Percentiles rank a stretch among this genome's conserved stretches.
These are phyloP conservation scores for Tetracladium marchalianum DNA, from an alignment of 495 filamentous ascomycete genomes.

Conservation along the genomic window DNA sequence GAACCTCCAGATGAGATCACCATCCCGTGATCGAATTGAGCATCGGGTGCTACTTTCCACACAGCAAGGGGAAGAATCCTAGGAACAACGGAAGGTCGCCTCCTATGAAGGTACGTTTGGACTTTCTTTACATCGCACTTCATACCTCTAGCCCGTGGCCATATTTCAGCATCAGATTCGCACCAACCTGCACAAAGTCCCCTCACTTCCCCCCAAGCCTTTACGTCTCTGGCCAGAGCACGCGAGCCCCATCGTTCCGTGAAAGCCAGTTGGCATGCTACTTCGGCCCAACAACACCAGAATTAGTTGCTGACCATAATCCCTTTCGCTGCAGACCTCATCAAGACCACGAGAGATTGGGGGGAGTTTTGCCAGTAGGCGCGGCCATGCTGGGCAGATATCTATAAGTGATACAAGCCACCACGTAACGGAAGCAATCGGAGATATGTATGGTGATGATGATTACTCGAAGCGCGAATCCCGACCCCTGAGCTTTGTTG, in stretches of 20 bases:
- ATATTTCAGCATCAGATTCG: too few relatives aligned
- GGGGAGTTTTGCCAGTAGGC: conserved; percentile 43
- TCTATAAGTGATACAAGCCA: conserved; percentile 61
- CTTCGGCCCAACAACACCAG: too few relatives aligned
- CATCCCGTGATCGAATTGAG: conserved; percentile 11
- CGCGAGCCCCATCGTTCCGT: too few relatives aligned
- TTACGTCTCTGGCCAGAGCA: too few relatives aligned
- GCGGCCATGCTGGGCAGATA: conserved; percentile 44
- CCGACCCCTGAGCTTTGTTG: conserved; percentile 55
- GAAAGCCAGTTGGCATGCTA: too few relatives aligned
- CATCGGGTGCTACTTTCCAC: conserved; percentile 14
- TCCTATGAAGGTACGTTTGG: conserved; percentile 20
- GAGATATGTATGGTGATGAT: conserved; percentile 87
- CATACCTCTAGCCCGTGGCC: too few relatives aligned
- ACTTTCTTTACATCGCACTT: too few relatives aligned
- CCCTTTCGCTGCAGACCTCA: conserved; percentile 34
- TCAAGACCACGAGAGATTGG: conserved; percentile 43
- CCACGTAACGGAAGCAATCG: conserved; percentile 97
- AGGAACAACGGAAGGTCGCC: conserved; percentile 1
- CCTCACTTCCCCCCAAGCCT: too few relatives aligned
- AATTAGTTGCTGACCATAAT: conserved; percentile 9
- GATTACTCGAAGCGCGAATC: conserved; percentile 51
- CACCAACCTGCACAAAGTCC: too few relatives aligned
- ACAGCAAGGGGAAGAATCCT: conserved; percentile 18
- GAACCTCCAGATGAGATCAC: conserved; percentile 18